phyloP scores from a whole-genome alignment of 2,329 filamentous ascomycete genomes.

The Chaetomium strumarium region DNA sequence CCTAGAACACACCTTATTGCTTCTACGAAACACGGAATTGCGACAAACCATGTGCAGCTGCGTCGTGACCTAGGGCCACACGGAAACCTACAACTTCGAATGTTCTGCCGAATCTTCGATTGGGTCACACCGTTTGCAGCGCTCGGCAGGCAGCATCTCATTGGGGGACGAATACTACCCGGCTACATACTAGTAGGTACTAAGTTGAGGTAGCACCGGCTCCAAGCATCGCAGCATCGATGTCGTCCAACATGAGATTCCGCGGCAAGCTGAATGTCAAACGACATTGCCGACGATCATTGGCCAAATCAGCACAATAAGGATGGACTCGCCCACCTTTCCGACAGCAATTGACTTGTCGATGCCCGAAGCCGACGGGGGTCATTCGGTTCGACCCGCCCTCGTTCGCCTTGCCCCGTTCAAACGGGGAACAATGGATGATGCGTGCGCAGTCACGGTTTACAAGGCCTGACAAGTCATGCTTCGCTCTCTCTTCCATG shows the following conservation, averaged over 20 bases:
- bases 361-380: conserved; percentile 19
- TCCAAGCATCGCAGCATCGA: conserved; percentile 19
- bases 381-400: conserved; percentile 13
- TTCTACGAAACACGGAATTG: background rate
- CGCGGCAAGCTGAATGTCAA: conserved; percentile 22
- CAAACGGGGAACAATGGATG: conserved; percentile 20
- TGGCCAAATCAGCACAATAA: conserved; percentile 14
- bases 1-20: background rate
- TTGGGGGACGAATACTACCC: too few relatives aligned
- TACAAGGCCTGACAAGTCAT: conserved; percentile 15
- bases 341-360: conserved; percentile 15
- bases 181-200: too few relatives aligned
- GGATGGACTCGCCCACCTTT: conserved; percentile 14
- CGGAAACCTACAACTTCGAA: conserved; percentile 13
- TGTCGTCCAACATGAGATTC: conserved; percentile 22
- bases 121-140: conserved; percentile 20
- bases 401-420: conserved; percentile 2
- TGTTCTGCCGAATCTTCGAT: conserved; percentile 16
- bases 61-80: background rate
- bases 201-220: conserved; percentile 5
- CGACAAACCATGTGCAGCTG: background rate
- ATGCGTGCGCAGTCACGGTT: conserved; percentile 6
- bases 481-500: conserved; percentile 5
- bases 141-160: conserved; percentile 17
- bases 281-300: conserved; percentile 14